phyloP scores from a whole-genome alignment of 2,329 filamentous ascomycete genomes.

The Phaeoacremonium minimum region DNA sequence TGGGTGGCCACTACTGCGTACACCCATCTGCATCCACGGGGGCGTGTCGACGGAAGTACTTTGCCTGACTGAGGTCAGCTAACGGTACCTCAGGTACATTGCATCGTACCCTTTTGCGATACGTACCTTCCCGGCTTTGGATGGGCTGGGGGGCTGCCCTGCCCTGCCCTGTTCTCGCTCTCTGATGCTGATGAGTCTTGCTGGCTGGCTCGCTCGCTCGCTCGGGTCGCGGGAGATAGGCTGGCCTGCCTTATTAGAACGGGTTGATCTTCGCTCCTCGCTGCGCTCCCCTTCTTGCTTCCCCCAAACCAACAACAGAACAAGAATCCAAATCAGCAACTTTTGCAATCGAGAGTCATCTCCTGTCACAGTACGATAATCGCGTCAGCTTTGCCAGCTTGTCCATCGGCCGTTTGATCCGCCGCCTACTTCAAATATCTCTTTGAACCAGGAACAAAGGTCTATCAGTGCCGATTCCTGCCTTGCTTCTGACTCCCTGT shows the following conservation, averaged over 20 bases:
- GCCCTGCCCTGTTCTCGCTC: no score
- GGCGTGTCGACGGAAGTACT: no score
- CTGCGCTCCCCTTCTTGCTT: slow-evolving; percentile 28
- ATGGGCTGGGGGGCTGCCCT: no score
- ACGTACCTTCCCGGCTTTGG: no score
- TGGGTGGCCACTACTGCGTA: no score
- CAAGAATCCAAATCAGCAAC: slow-evolving; percentile 32
- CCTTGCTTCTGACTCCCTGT: slow-evolving; percentile 29
- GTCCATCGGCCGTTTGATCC: slow-evolving; percentile 25
- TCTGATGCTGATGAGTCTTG: no score
- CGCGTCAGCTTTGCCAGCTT: slow-evolving; percentile 48
- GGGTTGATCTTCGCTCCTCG: slow-evolving; percentile 18
- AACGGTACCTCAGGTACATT: no score
- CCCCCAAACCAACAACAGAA: slow-evolving; percentile 46
- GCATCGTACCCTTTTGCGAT: no score
- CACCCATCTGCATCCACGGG: no score
- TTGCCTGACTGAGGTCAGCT: no score
- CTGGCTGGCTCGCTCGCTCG: no score
- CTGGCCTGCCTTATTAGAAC: slow-evolving; percentile 20
- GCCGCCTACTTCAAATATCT: slow-evolving; percentile 18
- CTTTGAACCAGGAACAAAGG: slow-evolving; percentile 20
- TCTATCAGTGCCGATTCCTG: slow-evolving; percentile 15
- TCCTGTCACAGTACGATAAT: slow-evolving; percentile 58
- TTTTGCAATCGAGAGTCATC: slow-evolving; percentile 48
- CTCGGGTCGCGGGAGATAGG: no score